Evolutionary conservation across 2,329 filamentous ascomycete species (phyloP), one percentile per base, ranked within the genome.

Genomic region (Ophiognomonia clavigignenti-juglandacearum): DNA sequence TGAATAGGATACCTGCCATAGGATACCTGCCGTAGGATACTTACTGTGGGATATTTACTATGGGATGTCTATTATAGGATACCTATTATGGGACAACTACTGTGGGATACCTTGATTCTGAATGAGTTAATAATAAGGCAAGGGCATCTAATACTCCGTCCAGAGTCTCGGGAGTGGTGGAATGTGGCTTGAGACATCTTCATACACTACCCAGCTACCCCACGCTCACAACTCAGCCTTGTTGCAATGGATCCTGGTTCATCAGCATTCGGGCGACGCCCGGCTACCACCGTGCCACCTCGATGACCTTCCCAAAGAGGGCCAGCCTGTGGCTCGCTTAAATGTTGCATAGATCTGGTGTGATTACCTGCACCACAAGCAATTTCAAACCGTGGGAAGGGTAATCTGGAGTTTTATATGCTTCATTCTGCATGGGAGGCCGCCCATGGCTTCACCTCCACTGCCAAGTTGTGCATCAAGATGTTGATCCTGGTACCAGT

Each of bases 271-370:
- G n/a, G n/a, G n/a, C n/a, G n/a, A n/a, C n/a, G n/a, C n/a, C n/a
- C n/a, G 29, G 29, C 29, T 31, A n/a, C n/a, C 10, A 31, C 29
- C 11, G 29, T n/a, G 31, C 31, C n/a, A 16, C 5, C 4, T 24
- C n/a, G 20, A 34, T 36, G 32, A 32, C 45, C 39, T 42, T 43
- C 39, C 39, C 13, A 13, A 43, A 31, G 11, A 26, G 39, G 39
- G 16, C 31, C 22, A 19, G 24, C 13, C 14, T 16, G 36, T 39
- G 45, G 40, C 38, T 42, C 35, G 35, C 37, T 37, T 48, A 29
- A 38, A 41, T 39, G 23, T 43, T 48, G 49, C 49, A 51, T 48
- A 48, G 49, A 48, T 39, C 45, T 45, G 29, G 22, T 48, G 20
- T 42, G 38, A 43, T 48, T 51, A 39, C 41, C 42, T 45, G 22